A percentile compares a stretch with the other conserved stretches of the same genome.
phyloP scores from a whole-genome alignment of 2,329 filamentous ascomycete genomes.

The Fusarium tuaranense region DNA sequence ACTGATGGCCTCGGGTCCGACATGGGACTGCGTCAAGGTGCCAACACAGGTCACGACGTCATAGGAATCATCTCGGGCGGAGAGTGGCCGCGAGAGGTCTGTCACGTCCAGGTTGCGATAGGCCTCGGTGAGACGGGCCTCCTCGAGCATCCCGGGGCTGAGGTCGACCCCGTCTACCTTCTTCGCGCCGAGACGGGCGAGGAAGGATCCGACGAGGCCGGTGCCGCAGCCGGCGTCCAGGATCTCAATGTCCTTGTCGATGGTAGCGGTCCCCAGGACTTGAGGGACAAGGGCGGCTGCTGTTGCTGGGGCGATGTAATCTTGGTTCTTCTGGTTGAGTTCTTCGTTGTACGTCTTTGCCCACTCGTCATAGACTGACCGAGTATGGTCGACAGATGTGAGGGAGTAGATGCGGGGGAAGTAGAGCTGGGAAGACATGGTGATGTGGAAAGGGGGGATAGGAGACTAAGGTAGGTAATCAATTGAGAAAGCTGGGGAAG shows the following conservation, averaged over 20 bases:
- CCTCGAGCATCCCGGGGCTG: constrained; percentile 63
- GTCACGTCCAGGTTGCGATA: constrained; percentile 59
- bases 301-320: constrained; percentile 56
- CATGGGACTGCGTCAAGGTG: constrained; percentile 66
- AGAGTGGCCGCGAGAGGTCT: constrained; percentile 60
- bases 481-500: constrained; percentile 2
- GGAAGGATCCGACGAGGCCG: constrained; percentile 62
- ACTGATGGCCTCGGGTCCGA: constrained; percentile 61
- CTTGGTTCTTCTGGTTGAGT: constrained; percentile 50
- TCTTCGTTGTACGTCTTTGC: constrained; percentile 51
- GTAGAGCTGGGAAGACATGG: constrained; percentile 43
- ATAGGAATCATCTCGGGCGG: constrained; percentile 55
- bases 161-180: constrained; percentile 66
- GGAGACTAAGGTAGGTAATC: background rate
- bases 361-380: constrained; percentile 52
- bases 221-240: constrained; percentile 69
- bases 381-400: constrained; percentile 40
- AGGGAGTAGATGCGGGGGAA: constrained; percentile 45
- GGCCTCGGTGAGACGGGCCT: constrained; percentile 60
- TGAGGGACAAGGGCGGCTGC: constrained; percentile 51
- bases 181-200: constrained; percentile 56
- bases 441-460: background rate
- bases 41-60: constrained; percentile 65
- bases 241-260: constrained; percentile 48
- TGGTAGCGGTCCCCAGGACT: constrained; percentile 40